Percentiles rank a stretch among this genome's conserved stretches.
Evolutionary conservation across 495 filamentous ascomycete genomes (phyloP).

Genomic region (Penicillium simplicissimum): DNA sequence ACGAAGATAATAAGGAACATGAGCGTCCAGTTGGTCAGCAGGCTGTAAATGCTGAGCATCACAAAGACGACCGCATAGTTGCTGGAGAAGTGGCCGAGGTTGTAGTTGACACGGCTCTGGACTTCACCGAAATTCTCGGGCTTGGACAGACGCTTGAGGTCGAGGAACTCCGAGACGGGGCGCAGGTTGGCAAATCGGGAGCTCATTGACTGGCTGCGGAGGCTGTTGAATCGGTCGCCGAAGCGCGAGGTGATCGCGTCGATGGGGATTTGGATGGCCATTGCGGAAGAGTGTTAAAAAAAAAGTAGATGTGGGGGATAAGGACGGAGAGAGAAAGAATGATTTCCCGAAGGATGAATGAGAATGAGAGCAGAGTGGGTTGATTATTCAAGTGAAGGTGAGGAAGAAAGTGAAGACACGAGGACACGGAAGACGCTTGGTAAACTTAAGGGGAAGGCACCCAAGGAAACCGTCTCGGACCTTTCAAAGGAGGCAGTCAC

Average conservation of each 20-base stretch:
- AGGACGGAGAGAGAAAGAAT: constrained; percentile 15
- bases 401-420: not conserved
- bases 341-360: not conserved
- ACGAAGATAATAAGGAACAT: constrained; percentile 92
- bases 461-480: not conserved
- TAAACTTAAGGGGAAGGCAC: not conserved
- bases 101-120: constrained; percentile 96
- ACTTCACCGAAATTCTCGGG: constrained; percentile 86
- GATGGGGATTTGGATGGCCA: constrained; percentile 91
- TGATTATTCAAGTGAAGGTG: no score
- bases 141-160: constrained; percentile 93
- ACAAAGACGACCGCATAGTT: constrained; percentile 94
- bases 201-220: constrained; percentile 73
- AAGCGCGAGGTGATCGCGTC: constrained; percentile 89
- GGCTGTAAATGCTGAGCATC: constrained; percentile 92
- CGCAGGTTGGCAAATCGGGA: constrained; percentile 89
- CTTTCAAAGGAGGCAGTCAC: constrained; percentile 8
- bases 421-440: not conserved
- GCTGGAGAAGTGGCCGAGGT: constrained; percentile 94
- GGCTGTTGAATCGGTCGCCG: constrained; percentile 70
- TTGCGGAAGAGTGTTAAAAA: constrained; percentile 38
- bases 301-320: constrained; percentile 8
- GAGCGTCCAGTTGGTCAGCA: constrained; percentile 79
- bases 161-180: constrained; percentile 90
- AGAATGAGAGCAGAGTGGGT: not conserved